Evolutionary conservation across 2,329 filamentous ascomycete species (phyloP).

Genomic region (Pestalotiopsis sp.): DNA sequence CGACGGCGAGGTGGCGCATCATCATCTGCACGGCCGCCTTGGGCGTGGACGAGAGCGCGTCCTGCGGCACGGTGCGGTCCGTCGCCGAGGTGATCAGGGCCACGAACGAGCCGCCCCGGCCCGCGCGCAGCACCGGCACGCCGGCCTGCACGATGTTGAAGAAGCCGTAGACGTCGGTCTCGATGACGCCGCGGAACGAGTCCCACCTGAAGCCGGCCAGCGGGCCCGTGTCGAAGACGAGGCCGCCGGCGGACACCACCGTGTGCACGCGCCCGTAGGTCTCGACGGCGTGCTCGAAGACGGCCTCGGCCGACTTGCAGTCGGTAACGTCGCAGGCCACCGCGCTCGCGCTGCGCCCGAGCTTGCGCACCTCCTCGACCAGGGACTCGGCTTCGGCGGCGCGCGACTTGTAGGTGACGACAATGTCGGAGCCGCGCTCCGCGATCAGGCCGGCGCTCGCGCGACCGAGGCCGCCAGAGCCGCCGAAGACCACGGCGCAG

Average conservation of each 20-base stretch:
- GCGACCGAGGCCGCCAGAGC: constrained; percentile 13
- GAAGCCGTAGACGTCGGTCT: constrained; percentile 14
- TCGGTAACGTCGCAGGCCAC: constrained; percentile 11
- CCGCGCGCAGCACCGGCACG: constrained; percentile 1
- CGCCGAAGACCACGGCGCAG: constrained; percentile 14
- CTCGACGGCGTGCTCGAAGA: constrained; percentile 11
- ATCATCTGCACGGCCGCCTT: constrained; percentile 12
- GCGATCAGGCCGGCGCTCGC: constrained; percentile 14
- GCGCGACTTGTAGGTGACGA: constrained; percentile 13
- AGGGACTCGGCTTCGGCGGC: constrained; percentile 11
- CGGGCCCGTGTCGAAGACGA: constrained; percentile 8
- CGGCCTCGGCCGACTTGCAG: constrained; percentile 10
- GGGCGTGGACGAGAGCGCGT: constrained; percentile 13
- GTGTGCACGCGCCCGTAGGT: constrained; percentile 12
- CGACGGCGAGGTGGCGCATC: constrained; percentile 12
- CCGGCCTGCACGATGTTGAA: constrained; percentile 13
- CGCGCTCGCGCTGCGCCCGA: constrained; percentile 12
- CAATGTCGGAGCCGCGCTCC: constrained; percentile 12
- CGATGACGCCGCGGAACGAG: constrained; percentile 12
- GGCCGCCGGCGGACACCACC: constrained; percentile 10
- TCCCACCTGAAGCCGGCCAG: not conserved
- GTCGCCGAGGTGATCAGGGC: constrained; percentile 8
- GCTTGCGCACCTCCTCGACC: constrained; percentile 3
- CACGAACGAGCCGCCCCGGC: constrained; percentile 10
- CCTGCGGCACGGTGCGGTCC: constrained; percentile 8